phyloP scores from a whole-genome alignment of 257 asterid genomes.

The Leonotis leonurus region DNA sequence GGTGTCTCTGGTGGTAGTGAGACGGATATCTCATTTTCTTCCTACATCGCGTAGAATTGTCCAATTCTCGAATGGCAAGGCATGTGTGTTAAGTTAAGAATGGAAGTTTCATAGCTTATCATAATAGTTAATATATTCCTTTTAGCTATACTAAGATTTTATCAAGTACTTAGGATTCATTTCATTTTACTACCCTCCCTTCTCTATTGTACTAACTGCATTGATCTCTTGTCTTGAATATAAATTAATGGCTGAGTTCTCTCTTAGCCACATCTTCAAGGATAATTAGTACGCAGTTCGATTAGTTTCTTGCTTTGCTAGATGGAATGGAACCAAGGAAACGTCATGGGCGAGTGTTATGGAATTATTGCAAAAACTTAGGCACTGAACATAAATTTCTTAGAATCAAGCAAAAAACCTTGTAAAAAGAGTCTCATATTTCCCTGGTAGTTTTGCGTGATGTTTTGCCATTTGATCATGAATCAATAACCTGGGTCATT shows the following conservation, averaged over 20 bases:
- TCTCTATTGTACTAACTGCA: slow-evolving; percentile 1
- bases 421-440: background rate
- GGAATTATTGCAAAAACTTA: background rate
- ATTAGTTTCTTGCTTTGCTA: slow-evolving; percentile 7
- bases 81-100: slow-evolving; percentile 14
- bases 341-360: background rate
- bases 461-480: background rate
- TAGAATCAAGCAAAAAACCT: too few species aligned
- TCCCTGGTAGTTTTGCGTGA: background rate
- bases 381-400: too few species aligned
- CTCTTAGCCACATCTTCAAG: background rate
- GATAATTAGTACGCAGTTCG: background rate
- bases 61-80: slow-evolving; percentile 97
- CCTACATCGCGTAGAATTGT: slow-evolving; percentile 98
- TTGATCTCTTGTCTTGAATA: background rate
- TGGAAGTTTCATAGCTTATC: background rate
- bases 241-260: background rate
- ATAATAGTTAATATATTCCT: background rate
- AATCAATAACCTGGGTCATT: background rate
- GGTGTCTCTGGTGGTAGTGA: slow-evolving; percentile 71
- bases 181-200: background rate
- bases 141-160: background rate
- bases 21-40: slow-evolving; percentile 88
- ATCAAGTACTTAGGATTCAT: background rate
- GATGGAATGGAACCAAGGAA: background rate